These are phyloP conservation scores for Apiosordaria backusii DNA, from an alignment of 495 filamentous ascomycete genomes.

Conservation along the genomic window DNA sequence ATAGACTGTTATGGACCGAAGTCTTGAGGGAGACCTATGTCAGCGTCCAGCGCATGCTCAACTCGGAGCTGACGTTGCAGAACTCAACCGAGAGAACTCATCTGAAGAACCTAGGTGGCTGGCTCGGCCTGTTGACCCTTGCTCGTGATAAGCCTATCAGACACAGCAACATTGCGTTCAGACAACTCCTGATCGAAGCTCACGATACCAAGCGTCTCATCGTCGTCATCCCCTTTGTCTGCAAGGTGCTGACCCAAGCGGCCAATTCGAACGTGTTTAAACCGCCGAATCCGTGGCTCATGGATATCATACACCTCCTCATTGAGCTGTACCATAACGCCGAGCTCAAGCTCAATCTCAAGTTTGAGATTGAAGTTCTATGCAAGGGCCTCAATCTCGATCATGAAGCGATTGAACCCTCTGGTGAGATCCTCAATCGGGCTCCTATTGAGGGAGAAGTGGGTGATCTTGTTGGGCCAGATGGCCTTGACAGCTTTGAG, in stretches of 20 bases:
- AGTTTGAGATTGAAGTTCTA: constrained; percentile 97
- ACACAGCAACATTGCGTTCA: constrained; percentile 95
- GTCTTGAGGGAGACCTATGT: constrained; percentile 91
- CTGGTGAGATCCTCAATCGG: constrained; percentile 72
- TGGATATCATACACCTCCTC: constrained; percentile 85
- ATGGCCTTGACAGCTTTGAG: constrained; percentile 67
- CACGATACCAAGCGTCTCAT: constrained; percentile 84
- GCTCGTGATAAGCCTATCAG: constrained; percentile 94
- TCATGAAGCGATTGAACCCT: constrained; percentile 80
- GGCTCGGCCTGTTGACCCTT: constrained; percentile 91
- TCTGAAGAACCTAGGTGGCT: constrained; percentile 85
- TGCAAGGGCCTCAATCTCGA: constrained; percentile 88
- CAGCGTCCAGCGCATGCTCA: constrained; percentile 78
- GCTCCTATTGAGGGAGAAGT: constrained; percentile 64
- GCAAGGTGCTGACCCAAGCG: constrained; percentile 85
- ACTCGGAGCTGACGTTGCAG: constrained; percentile 77
- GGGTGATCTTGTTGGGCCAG: constrained; percentile 41
- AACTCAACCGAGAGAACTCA: constrained; percentile 77
- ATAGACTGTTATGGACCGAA: constrained; percentile 75
- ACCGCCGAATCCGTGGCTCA: constrained; percentile 93
- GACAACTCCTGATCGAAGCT: constrained; percentile 87
- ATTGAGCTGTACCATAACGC: constrained; percentile 88
- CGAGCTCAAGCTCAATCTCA: constrained; percentile 91
- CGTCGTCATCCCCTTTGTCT: constrained; percentile 92
- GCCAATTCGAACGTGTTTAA: constrained; percentile 83